phyloP scores from a whole-genome alignment of 2,329 filamentous ascomycete species.

The Trichophyton mentagrophytes region DNA sequence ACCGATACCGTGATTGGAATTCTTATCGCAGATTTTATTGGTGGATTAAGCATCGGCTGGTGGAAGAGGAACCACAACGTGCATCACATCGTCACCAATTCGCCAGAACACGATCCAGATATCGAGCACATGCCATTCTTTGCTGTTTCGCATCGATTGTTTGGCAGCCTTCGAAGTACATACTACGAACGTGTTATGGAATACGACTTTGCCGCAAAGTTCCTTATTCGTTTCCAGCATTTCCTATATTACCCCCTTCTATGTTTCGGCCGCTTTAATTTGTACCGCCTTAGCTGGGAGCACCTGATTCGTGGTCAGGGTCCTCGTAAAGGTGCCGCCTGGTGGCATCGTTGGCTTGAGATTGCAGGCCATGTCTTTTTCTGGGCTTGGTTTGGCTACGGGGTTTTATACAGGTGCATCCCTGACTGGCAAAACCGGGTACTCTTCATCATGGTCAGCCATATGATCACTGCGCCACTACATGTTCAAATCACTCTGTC shows the following conservation, averaged over 20 bases:
- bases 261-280: slow-evolving; percentile 71
- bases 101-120: slow-evolving; percentile 88
- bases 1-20: slow-evolving; percentile 78
- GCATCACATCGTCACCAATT: slow-evolving; percentile 92
- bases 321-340: slow-evolving; percentile 60
- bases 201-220: slow-evolving; percentile 61
- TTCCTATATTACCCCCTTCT: slow-evolving; percentile 76
- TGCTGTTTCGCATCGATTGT: slow-evolving; percentile 69
- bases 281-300: slow-evolving; percentile 70
- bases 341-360: slow-evolving; percentile 77
- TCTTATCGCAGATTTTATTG: slow-evolving; percentile 75
- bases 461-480: slow-evolving; percentile 66
- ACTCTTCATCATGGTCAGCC: slow-evolving; percentile 64
- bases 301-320: slow-evolving; percentile 57
- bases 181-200: slow-evolving; percentile 73
- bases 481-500: slow-evolving; percentile 86
- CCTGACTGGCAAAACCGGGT: slow-evolving; percentile 58
- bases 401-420: slow-evolving; percentile 60
- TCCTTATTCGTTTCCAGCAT: slow-evolving; percentile 60
- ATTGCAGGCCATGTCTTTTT: slow-evolving; percentile 64
- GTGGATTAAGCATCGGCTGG: slow-evolving; percentile 84
- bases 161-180: slow-evolving; percentile 59
- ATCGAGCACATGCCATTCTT: slow-evolving; percentile 87
- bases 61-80: slow-evolving; percentile 97
- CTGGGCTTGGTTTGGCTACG: slow-evolving; percentile 78